Conservation (phyloP, 805 yeast genomes). For the Cyberlindnera misumaiensis region DNA sequence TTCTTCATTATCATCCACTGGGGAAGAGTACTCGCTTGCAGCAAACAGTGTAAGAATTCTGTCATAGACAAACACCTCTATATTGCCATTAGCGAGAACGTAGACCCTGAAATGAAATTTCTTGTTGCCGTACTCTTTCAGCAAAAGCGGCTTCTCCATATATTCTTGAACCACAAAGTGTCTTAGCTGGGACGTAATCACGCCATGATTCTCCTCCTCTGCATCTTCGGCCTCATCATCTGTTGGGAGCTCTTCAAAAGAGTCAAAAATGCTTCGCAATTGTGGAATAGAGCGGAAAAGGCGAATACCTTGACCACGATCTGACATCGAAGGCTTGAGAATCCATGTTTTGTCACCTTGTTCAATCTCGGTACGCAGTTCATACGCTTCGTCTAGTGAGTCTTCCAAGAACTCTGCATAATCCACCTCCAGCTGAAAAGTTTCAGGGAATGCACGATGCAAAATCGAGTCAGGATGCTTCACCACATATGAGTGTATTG, state of each 20-base stretch:
- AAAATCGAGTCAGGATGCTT: constrained; percentile 70
- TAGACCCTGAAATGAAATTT: constrained; percentile 90
- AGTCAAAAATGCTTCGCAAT: constrained; percentile 75
- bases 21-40: constrained; percentile 35
- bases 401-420: constrained; percentile 96
- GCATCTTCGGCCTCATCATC: constrained; percentile 53
- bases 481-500: constrained; percentile 64
- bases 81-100: constrained; percentile 66
- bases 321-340: constrained; percentile 94
- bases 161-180: constrained; percentile 90
- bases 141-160: constrained; percentile 56
- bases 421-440: constrained; percentile 79
- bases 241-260: constrained; percentile 70
- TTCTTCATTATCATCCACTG: constrained; percentile 33
- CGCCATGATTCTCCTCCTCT: constrained; percentile 45
- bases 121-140: constrained; percentile 50
- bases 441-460: constrained; percentile 57
- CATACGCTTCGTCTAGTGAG: constrained; percentile 86
- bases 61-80: constrained; percentile 73
- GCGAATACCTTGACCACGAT: constrained; percentile 92
- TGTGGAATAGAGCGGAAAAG: constrained; percentile 73
- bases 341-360: constrained; percentile 67
- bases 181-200: constrained; percentile 80
- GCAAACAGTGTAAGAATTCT: constrained; percentile 83
- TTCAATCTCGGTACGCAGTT: constrained; percentile 72